Evolutionary conservation across 192 early-diverging fungal genomes (phyloP).

Genomic region (Linnemannia hyalina): DNA sequence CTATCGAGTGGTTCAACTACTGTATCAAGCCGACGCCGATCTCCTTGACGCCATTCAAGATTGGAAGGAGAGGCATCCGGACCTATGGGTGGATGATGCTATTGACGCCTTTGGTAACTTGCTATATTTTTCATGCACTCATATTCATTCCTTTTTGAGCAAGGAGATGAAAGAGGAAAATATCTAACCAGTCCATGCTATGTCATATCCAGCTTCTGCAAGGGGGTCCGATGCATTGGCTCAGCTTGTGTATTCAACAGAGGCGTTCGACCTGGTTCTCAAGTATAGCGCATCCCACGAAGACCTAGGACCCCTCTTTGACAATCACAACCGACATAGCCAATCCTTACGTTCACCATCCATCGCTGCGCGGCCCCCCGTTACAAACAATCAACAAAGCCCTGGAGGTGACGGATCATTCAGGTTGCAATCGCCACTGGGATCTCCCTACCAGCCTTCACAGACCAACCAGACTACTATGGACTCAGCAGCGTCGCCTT

Average conservation of each 20-base stretch:
- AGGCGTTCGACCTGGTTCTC: slow-evolving; percentile 44
- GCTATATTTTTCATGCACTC: background rate
- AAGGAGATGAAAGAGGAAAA: background rate
- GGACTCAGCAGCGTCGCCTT: background rate
- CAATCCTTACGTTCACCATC: slow-evolving; percentile 8
- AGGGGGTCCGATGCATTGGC: slow-evolving; percentile 42
- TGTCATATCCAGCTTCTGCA: slow-evolving; percentile 5
- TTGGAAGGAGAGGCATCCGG: slow-evolving; percentile 38
- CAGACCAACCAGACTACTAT: background rate
- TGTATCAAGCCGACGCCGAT: slow-evolving; percentile 35
- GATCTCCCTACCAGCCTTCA: background rate
- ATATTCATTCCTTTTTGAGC: background rate
- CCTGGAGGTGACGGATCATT: background rate
- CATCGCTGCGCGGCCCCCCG: background rate
- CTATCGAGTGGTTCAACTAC: slow-evolving; percentile 37
- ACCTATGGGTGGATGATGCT: slow-evolving; percentile 36
- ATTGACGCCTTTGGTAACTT: slow-evolving; percentile 46
- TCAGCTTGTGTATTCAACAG: slow-evolving; percentile 40
- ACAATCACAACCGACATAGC: background rate
- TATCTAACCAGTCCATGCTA: background rate
- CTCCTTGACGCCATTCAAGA: slow-evolving; percentile 46
- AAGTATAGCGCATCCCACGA: slow-evolving; percentile 28
- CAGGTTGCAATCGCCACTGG: background rate
- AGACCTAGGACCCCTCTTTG: slow-evolving; percentile 26
- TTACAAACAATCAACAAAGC: background rate